These are phyloP conservation scores for Nephelium lappaceum DNA, from an alignment of 345 rosid genomes.

Conservation along the genomic window DNA sequence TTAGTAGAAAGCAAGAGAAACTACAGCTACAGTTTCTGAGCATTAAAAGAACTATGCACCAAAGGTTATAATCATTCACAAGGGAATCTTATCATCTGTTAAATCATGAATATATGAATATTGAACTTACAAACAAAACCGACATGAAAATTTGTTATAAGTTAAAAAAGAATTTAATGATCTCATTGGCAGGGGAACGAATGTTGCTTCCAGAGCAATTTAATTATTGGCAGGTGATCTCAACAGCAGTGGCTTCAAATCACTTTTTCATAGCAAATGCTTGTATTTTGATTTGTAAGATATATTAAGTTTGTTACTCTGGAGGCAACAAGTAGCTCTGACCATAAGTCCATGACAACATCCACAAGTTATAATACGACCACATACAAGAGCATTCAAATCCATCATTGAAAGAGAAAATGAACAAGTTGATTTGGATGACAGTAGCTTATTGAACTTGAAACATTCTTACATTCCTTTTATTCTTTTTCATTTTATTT, in stretches of 20 bases:
- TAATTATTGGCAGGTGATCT: neutral
- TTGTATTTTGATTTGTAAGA: neutral
- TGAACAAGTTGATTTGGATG: neutral
- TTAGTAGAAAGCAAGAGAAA: neutral
- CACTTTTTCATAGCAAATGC: neutral
- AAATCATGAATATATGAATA: neutral
- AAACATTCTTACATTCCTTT: neutral
- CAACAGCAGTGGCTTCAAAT: neutral
- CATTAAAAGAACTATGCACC: neutral
- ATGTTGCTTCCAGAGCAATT: neutral
- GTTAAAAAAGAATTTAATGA: neutral
- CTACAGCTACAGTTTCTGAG: neutral
- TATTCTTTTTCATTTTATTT: neutral
- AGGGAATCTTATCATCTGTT: constrained; percentile 3
- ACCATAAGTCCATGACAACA: neutral
- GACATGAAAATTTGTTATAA: neutral
- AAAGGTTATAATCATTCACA: neutral
- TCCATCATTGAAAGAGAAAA: neutral
- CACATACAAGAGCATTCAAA: constrained; percentile 1
- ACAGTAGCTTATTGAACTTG: neutral
- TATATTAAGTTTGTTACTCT: neutral
- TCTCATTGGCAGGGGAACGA: neutral
- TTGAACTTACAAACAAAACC: neutral
- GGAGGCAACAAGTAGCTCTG: neutral
- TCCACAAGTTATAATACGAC: neutral